Evolutionary conservation across 2,329 filamentous ascomycete genomes (phyloP), one percentile per base, ranked within the genome.

Genomic region (Verticillium nubilum): DNA sequence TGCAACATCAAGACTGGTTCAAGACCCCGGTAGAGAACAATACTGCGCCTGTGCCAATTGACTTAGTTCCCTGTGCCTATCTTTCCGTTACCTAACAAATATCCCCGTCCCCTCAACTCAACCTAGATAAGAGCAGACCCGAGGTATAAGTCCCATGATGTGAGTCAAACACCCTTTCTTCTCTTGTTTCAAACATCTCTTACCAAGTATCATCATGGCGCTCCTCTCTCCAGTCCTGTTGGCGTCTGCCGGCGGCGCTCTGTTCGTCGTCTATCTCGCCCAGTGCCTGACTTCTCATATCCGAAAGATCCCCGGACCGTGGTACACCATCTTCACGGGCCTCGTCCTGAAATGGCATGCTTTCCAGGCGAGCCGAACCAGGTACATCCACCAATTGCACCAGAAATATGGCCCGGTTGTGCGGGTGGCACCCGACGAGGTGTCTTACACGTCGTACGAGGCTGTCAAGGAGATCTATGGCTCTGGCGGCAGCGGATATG

Each of bases 401-500:
- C 65, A 74, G 57, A 69, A 68, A 54, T 85, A 86, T 61, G 85
- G 85, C 0, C 79, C 82, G 0, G 79, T 82, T 0, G 82, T 88
- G 19, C 79, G 85, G 4, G 67, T 88, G 29, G 79, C 77, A 0
- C 85, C 85, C 0, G 78, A 79, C 61, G 85, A 88, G 70, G 80
- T 85, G 3, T 82, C 82, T 0, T 87, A 87, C 62, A 79, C 82
- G 0, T 85, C 82, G 2, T 70, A 76, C 9, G 74, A 77, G 9
- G 85, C 81, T 0, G 71, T 87, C 57, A 87, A 84, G 67, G 82
- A 86, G 71, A 87, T 87, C 53, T 89, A 88, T 69, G 79, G 80
- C 63, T 82, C 81, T 0, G 80, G 80, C 0, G 85, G 85, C 4
- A 86, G 83, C 66, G 85, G 85, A 26, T 88, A 84, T 67, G 83